phyloP scores from a whole-genome alignment of 306 rosid genomes.

The Pterocarpus santalinus region DNA sequence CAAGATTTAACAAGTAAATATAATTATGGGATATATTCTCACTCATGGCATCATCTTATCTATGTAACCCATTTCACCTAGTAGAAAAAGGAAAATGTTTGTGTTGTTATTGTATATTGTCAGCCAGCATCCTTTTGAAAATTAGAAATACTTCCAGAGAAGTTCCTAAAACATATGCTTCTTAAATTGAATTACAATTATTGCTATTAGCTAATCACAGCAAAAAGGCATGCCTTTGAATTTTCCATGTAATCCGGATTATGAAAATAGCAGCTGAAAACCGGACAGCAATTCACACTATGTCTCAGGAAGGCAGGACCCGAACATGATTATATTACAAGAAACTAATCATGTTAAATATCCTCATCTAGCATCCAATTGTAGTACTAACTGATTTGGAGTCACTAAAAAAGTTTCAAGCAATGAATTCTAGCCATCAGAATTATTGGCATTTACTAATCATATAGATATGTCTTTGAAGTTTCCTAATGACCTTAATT shows the following conservation, averaged over 20 bases:
- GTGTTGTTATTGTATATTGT: too few relatives aligned
- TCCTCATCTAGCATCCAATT: background rate
- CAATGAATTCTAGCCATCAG: slow-evolving; percentile 1
- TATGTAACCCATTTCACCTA: too few relatives aligned
- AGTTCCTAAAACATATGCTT: background rate
- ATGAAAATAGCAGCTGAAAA: background rate
- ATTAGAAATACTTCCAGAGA: background rate
- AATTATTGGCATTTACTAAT: background rate
- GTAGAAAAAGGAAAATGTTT: too few relatives aligned
- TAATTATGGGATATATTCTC: too few relatives aligned
- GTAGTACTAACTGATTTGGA: background rate
- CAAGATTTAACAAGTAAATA: too few relatives aligned
- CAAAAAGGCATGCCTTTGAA: too few relatives aligned
- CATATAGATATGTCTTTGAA: too few relatives aligned
- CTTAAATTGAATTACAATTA: background rate
- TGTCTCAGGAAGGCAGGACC: background rate
- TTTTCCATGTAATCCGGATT: background rate
- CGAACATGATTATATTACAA: background rate
- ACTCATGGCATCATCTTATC: too few relatives aligned
- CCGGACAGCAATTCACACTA: background rate
- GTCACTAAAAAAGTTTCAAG: background rate
- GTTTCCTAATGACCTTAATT: too few relatives aligned
- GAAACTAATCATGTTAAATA: background rate
- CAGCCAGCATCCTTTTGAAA: background rate
- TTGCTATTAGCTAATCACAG: background rate